Evolutionary conservation across 2,329 filamentous ascomycete species (phyloP).

Genomic region (Fusarium udum): DNA sequence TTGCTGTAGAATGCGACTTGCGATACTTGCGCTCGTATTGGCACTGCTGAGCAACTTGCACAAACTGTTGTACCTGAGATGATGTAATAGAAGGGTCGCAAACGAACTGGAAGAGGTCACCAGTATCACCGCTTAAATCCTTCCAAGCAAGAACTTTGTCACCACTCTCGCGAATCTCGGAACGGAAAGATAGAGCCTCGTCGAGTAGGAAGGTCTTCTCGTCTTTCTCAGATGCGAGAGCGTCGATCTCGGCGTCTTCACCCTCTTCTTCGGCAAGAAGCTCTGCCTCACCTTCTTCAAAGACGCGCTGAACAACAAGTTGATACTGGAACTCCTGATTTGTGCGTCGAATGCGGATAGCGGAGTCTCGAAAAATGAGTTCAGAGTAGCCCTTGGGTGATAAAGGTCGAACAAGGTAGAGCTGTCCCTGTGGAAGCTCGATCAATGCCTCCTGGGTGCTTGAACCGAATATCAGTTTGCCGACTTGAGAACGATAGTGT

Average conservation of each 20-base stretch:
- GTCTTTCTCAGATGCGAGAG: slow-evolving; percentile 84
- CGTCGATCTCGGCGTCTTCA: slow-evolving; percentile 80
- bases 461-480: slow-evolving; percentile 91
- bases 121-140: slow-evolving; percentile 90
- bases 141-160: slow-evolving; percentile 94
- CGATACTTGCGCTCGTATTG: slow-evolving; percentile 98
- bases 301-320: slow-evolving; percentile 93
- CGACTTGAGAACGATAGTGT: slow-evolving; percentile 63
- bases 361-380: slow-evolving; percentile 97
- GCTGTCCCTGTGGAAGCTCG: slow-evolving; percentile 93
- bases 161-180: slow-evolving; percentile 80
- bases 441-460: slow-evolving; percentile 91
- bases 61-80: slow-evolving; percentile 80
- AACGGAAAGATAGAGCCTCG: slow-evolving; percentile 86
- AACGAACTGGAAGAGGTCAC: slow-evolving; percentile 97
- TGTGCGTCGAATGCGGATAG: slow-evolving; percentile 89
- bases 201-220: slow-evolving; percentile 98
- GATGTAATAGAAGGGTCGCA: slow-evolving; percentile 79
- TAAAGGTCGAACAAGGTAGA: slow-evolving; percentile 93
- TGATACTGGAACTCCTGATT: slow-evolving; percentile 98
- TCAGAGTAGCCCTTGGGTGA: slow-evolving; percentile 98
- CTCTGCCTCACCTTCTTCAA: slow-evolving; percentile 97
- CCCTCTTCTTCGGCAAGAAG: slow-evolving; percentile 88
- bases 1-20: slow-evolving; percentile 80
- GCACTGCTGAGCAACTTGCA: slow-evolving; percentile 85